Evolutionary conservation across 305 asterid species (phyloP).

Genomic region (Ajuga reptans): DNA sequence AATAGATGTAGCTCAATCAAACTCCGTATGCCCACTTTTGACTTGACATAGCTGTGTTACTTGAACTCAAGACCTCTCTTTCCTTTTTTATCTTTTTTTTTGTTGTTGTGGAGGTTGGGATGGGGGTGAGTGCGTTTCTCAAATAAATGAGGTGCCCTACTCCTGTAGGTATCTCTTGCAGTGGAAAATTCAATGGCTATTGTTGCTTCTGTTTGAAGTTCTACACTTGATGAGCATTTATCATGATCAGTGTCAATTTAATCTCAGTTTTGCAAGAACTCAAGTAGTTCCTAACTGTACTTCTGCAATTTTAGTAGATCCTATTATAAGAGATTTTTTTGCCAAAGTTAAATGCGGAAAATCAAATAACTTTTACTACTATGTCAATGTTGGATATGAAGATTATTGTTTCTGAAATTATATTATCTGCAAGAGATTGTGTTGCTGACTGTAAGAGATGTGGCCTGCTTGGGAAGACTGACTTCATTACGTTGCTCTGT

Average conservation of each 20-base stretch:
- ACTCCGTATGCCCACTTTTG: neutral
- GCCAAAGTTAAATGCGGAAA: neutral
- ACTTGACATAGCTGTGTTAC: neutral
- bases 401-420: neutral
- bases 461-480: slow-evolving; percentile 12
- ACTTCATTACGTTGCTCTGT: slow-evolving; percentile 16
- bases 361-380: neutral
- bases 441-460: neutral
- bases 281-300: neutral
- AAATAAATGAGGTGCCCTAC: neutral
- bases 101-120: neutral
- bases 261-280: neutral
- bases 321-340: neutral
- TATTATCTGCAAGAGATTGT: neutral
- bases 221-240: neutral
- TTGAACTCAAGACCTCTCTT: neutral
- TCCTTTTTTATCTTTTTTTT: neutral
- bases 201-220: neutral
- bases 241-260: neutral
- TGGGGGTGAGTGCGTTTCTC: neutral
- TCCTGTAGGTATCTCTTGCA: neutral
- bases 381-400: neutral
- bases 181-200: neutral
- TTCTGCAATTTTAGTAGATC: neutral
- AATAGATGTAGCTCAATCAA: neutral